phyloP scores from a whole-genome alignment of 1,139 yeast genomes.

The Hansenula sp. region DNA sequence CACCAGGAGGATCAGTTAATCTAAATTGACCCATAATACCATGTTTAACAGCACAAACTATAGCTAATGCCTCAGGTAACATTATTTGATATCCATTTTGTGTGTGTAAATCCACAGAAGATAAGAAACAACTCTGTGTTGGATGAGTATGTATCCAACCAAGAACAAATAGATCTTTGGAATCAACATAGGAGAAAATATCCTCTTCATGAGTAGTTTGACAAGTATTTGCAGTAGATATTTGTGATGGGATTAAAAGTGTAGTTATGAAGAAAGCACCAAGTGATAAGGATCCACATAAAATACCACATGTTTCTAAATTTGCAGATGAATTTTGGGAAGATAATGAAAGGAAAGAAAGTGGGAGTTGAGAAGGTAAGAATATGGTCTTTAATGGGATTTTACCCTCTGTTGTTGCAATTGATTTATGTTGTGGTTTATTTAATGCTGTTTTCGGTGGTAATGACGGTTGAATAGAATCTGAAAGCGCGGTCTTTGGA shows the following conservation, averaged over 20 bases:
- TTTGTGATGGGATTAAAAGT: conserved; percentile 55
- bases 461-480: neutral
- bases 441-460: neutral
- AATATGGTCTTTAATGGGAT: conserved; percentile 45
- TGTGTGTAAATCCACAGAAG: conserved; percentile 59
- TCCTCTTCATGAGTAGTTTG: conserved; percentile 51
- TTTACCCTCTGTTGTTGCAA: conserved; percentile 45
- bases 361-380: conserved; percentile 39
- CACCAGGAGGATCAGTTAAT: conserved; percentile 58
- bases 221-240: conserved; percentile 55
- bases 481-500: conserved; percentile 1
- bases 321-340: conserved; percentile 39
- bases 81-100: conserved; percentile 60
- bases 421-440: conserved; percentile 31
- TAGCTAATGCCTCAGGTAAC: conserved; percentile 64
- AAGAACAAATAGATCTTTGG: conserved; percentile 47
- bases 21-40: conserved; percentile 54
- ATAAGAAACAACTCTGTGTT: conserved; percentile 57
- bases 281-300: conserved; percentile 50
- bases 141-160: conserved; percentile 75
- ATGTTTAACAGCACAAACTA: conserved; percentile 51
- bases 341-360: conserved; percentile 40
- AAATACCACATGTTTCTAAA: conserved; percentile 61
- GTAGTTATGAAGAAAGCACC: conserved; percentile 58
- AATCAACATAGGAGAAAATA: conserved; percentile 47